Evolutionary conservation across 768 basidiomycete genomes (phyloP).

Genomic region (Multifurca ochricompacta): DNA sequence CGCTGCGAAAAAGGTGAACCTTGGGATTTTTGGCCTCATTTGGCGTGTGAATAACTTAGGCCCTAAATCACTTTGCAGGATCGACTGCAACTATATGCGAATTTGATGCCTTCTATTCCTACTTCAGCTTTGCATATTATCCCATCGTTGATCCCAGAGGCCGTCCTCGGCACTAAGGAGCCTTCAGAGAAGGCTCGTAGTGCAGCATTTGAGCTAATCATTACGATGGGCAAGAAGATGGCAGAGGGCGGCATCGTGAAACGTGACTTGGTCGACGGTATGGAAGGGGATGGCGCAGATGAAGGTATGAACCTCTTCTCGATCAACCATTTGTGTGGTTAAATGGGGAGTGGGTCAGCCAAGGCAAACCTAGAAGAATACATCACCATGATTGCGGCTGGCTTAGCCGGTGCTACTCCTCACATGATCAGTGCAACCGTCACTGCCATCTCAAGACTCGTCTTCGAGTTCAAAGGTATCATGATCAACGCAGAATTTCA

Average conservation of each 20-base stretch:
- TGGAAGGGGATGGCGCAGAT: conserved; percentile 63
- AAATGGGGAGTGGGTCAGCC: conserved; percentile 32
- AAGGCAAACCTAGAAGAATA: conserved; percentile 82
- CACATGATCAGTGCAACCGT: conserved; percentile 99
- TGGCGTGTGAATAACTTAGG: neutral
- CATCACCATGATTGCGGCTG: conserved; percentile 94
- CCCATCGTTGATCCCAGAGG: conserved; percentile 86
- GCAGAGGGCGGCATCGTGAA: conserved; percentile 75
- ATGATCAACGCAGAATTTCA: neutral
- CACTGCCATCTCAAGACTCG: conserved; percentile 84
- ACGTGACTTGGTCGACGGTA: conserved; percentile 67
- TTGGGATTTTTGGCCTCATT: neutral
- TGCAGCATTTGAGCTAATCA: conserved; percentile 84
- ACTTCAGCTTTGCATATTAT: conserved; percentile 72
- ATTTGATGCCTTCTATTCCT: conserved; percentile 62
- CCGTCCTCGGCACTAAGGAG: conserved; percentile 92
- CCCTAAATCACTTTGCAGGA: conserved; percentile 41
- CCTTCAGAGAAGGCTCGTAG: conserved; percentile 87
- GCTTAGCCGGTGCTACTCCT: conserved; percentile 84
- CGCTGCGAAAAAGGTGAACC: conserved; percentile 77
- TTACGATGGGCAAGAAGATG: conserved; percentile 94
- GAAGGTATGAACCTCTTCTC: conserved; percentile 24
- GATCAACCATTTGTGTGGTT: neutral
- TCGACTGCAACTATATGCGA: conserved; percentile 66
- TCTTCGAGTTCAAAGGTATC: conserved; percentile 93